Evolutionary conservation across 495 filamentous ascomycete genomes (phyloP).

Genomic region (Neurospora sp.): DNA sequence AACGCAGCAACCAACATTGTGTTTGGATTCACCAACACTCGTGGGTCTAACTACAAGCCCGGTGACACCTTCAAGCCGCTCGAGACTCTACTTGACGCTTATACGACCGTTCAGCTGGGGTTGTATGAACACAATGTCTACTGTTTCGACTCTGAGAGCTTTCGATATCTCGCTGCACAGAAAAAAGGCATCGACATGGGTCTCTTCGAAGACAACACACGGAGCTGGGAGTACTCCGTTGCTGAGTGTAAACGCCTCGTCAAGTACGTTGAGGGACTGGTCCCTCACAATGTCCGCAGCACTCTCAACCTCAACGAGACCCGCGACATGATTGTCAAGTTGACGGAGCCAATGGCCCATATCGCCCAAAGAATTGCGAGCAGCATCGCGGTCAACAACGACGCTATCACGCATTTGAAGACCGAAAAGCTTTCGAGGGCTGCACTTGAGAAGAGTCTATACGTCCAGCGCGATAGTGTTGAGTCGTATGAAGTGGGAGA

Average conservation of each 20-base stretch:
- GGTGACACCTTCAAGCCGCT: slow-evolving; percentile 32
- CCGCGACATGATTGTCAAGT: slow-evolving; percentile 22
- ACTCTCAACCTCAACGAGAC: slow-evolving; percentile 32
- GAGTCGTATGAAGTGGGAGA: too few relatives aligned
- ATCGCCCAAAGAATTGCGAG: slow-evolving; percentile 25
- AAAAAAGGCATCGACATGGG: slow-evolving; percentile 22
- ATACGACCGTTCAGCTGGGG: too few relatives aligned
- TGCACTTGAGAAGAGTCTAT: too few relatives aligned
- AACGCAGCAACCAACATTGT: slow-evolving; percentile 28
- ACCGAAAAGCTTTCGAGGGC: too few relatives aligned
- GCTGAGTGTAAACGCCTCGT: slow-evolving; percentile 22
- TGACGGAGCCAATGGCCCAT: slow-evolving; percentile 29
- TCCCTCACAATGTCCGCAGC: slow-evolving; percentile 26
- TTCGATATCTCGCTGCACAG: slow-evolving; percentile 33
- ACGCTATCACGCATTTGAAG: too few relatives aligned
- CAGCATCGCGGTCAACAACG: slow-evolving; percentile 12
- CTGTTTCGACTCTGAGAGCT: slow-evolving; percentile 39
- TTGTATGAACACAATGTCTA: slow-evolving; percentile 21
- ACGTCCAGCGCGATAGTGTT: too few relatives aligned
- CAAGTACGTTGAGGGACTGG: slow-evolving; percentile 12
- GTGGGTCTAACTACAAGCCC: slow-evolving; percentile 30
- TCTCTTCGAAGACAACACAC: slow-evolving; percentile 22
- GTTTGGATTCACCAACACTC: slow-evolving; percentile 38
- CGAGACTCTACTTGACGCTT: slow-evolving; percentile 18
- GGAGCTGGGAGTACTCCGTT: slow-evolving; percentile 30